Conservation (phyloP, 2,329 filamentous ascomycete species). For the Colletotrichum sp. region DNA sequence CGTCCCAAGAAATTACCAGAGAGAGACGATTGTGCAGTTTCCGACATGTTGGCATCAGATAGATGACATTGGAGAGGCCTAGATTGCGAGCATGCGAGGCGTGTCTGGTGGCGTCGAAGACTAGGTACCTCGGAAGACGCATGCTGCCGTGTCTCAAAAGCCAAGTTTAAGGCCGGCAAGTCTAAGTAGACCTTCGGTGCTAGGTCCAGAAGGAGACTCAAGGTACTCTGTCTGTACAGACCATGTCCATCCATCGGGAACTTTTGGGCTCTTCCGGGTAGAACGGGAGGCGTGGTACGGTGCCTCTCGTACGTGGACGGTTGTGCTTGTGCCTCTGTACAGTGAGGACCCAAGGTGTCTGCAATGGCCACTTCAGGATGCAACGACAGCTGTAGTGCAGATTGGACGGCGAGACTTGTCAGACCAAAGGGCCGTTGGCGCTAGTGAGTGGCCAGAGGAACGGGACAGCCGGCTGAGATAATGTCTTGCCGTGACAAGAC, state of each 20-base stretch:
- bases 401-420: background rate
- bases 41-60: background rate
- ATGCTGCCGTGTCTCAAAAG: background rate
- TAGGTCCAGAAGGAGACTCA: background rate
- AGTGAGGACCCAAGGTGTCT: background rate
- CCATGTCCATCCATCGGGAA: background rate
- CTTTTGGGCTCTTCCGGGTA: background rate
- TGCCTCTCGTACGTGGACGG: background rate
- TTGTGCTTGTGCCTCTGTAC: background rate
- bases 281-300: background rate
- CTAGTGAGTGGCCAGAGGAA: background rate
- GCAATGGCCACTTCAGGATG: background rate
- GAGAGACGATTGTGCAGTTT: background rate
- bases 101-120: background rate
- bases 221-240: background rate
- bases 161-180: background rate
- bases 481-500: background rate
- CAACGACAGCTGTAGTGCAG: background rate
- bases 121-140: background rate
- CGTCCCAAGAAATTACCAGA: background rate
- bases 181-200: background rate
- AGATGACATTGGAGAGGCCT: background rate
- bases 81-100: background rate
- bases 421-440: background rate
- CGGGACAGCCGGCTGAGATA: background rate